A percentile compares a stretch with the other conserved stretches of the same genome.
phyloP scores from a whole-genome alignment of 2,329 filamentous ascomycete species.

The Chaetomiaceae sp. region DNA sequence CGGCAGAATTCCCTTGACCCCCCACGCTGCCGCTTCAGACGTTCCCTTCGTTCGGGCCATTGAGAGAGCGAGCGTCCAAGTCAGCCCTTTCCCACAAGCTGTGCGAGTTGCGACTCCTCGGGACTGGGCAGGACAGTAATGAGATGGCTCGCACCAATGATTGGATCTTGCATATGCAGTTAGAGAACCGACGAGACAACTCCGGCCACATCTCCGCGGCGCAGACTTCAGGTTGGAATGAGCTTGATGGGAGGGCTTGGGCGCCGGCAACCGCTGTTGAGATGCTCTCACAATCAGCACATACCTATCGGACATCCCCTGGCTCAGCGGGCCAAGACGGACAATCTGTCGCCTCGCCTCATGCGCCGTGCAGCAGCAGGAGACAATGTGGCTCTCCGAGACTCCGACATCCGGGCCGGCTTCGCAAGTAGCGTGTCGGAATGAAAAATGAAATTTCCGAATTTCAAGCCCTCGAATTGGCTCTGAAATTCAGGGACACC shows the following conservation, averaged over 20 bases:
- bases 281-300: background rate
- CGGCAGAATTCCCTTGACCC: slow-evolving; percentile 24
- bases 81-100: background rate
- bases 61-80: background rate
- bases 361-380: background rate
- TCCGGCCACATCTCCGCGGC: slow-evolving; percentile 13
- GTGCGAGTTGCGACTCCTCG: slow-evolving; percentile 5
- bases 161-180: background rate
- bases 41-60: background rate
- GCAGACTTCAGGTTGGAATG: background rate
- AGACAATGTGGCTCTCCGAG: too few relatives aligned
- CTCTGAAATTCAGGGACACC: too few relatives aligned
- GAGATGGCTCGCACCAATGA: background rate
- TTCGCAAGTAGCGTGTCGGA: slow-evolving; percentile 19
- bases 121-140: background rate
- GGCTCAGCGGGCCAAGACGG: slow-evolving; percentile 20
- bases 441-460: too few relatives aligned
- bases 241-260: background rate
- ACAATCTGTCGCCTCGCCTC: slow-evolving; percentile 14
- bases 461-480: background rate
- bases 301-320: slow-evolving; percentile 4
- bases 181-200: background rate
- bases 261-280: background rate
- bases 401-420: slow-evolving; percentile 25
- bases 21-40: slow-evolving; percentile 13